A percentile compares a stretch with the other conserved stretches of the same genome.
phyloP scores from a whole-genome alignment of 371 early-diverging fungal species.

The Capillidium heterosporum region DNA sequence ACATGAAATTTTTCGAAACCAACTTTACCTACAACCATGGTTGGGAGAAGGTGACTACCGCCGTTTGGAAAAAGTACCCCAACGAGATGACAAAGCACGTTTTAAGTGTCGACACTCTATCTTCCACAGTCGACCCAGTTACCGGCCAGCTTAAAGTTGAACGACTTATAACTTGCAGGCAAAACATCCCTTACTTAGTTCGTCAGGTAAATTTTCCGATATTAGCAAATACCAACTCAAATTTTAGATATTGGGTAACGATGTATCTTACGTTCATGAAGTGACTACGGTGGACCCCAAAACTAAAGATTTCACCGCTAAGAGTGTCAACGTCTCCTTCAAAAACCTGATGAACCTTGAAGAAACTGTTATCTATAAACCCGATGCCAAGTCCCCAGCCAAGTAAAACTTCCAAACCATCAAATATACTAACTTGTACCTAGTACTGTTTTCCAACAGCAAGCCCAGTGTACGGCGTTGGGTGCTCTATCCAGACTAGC shows the following conservation, averaged over 20 bases:
- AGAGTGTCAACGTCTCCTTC: constrained; percentile 52
- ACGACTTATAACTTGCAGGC: constrained; percentile 72
- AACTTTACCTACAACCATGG: constrained; percentile 29
- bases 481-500: constrained; percentile 54
- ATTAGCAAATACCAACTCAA: neutral
- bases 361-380: constrained; percentile 60
- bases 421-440: constrained; percentile 9
- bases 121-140: constrained; percentile 55
- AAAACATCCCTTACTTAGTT: constrained; percentile 63
- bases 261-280: constrained; percentile 70
- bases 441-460: constrained; percentile 57
- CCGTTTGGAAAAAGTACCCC: constrained; percentile 93
- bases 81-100: constrained; percentile 85
- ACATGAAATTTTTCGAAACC: constrained; percentile 6
- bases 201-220: constrained; percentile 16
- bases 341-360: constrained; percentile 60
- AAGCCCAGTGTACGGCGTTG: constrained; percentile 62
- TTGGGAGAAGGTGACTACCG: constrained; percentile 76
- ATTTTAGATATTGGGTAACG: constrained; percentile 19
- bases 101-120: constrained; percentile 71
- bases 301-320: constrained; percentile 42
- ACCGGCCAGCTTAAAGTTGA: constrained; percentile 76
- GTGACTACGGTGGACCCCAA: constrained; percentile 66
- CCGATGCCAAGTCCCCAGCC: constrained; percentile 21
- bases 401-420: constrained; percentile 14